These are phyloP conservation scores for Vitis hybrid DNA, from an alignment of 177 flowering plant species.

Conservation along the genomic window DNA sequence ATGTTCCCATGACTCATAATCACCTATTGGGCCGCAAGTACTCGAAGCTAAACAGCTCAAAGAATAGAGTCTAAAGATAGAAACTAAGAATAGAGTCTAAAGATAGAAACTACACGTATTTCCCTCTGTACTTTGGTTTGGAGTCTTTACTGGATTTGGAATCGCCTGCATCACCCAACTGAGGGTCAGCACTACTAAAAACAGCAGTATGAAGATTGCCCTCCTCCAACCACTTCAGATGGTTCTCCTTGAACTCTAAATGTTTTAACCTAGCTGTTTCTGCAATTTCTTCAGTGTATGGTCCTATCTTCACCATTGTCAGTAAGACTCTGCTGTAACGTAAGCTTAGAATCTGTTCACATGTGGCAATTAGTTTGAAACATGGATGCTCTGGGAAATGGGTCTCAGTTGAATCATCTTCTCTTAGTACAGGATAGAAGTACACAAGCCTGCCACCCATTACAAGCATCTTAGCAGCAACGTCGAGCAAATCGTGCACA, in stretches of 20 bases:
- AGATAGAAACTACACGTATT: slow-evolving; percentile 56
- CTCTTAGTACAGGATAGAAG: slow-evolving; percentile 86
- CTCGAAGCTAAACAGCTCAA: no score
- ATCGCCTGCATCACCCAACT: slow-evolving; percentile 22
- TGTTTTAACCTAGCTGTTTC: slow-evolving; percentile 62
- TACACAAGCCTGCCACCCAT: slow-evolving; percentile 92
- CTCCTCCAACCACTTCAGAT: slow-evolving; percentile 92
- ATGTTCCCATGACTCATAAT: no score
- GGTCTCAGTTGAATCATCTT: slow-evolving; percentile 43
- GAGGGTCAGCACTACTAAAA: slow-evolving; percentile 50
- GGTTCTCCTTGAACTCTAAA: slow-evolving; percentile 82
- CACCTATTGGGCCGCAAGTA: no score
- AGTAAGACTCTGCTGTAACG: slow-evolving; percentile 84
- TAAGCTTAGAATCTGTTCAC: slow-evolving; percentile 86
- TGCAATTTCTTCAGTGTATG: slow-evolving; percentile 67
- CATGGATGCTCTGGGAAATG: slow-evolving; percentile 83
- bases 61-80: no score
- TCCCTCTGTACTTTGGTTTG: slow-evolving; percentile 90
- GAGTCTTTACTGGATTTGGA: slow-evolving; percentile 45
- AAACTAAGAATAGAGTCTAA: slow-evolving; percentile 19
- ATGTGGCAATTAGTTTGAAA: slow-evolving; percentile 59
- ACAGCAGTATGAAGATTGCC: slow-evolving; percentile 90
- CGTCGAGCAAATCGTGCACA: slow-evolving; percentile 87
- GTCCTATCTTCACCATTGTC: slow-evolving; percentile 79
- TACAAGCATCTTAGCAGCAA: slow-evolving; percentile 82